phyloP scores from a whole-genome alignment of 1,139 yeast genomes.

The Kodamaea anthophila region DNA sequence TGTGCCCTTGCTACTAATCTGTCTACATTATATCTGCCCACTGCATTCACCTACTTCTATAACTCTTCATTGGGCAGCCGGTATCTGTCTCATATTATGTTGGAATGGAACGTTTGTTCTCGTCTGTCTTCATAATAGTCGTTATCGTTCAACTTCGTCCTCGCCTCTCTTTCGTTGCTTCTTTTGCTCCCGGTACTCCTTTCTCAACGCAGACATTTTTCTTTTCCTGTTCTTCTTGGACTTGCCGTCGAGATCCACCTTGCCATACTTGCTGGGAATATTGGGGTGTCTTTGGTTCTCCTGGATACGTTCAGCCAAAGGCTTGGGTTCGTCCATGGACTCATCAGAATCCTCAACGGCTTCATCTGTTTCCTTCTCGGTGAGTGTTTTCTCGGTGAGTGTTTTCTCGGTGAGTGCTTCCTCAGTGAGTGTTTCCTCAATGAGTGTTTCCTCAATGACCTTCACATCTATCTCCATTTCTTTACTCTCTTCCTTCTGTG shows the following conservation, averaged over 20 bases:
- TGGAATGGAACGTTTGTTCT: too few species aligned
- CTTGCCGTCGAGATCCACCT: constrained; percentile 1
- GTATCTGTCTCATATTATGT: too few species aligned
- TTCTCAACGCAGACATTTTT: constrained; percentile 1
- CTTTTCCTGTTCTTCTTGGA: constrained; percentile 2
- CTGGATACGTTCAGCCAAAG: too few species aligned
- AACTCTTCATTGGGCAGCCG: too few species aligned
- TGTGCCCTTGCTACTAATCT: too few species aligned
- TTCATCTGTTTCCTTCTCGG: neutral
- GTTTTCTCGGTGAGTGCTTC: constrained; percentile 1
- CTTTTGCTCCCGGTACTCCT: constrained; percentile 1
- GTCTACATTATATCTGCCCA: too few species aligned
- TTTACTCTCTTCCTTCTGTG: neutral
- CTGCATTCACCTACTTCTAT: too few species aligned
- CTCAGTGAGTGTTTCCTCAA: constrained; percentile 1
- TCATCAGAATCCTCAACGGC: neutral
- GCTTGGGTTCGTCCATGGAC: constrained; percentile 2
- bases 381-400: neutral
- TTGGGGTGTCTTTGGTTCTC: too few species aligned
- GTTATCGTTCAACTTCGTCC: too few species aligned
- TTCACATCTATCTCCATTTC: neutral
- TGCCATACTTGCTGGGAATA: constrained; percentile 1
- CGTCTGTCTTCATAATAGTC: too few species aligned
- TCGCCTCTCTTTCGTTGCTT: constrained; percentile 1
- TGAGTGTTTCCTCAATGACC: constrained; percentile 1